Percentiles rank a stretch among this genome's conserved stretches.
Evolutionary conservation across 192 early-diverging fungal genomes (phyloP).

Genomic region (Coemansia erecta): DNA sequence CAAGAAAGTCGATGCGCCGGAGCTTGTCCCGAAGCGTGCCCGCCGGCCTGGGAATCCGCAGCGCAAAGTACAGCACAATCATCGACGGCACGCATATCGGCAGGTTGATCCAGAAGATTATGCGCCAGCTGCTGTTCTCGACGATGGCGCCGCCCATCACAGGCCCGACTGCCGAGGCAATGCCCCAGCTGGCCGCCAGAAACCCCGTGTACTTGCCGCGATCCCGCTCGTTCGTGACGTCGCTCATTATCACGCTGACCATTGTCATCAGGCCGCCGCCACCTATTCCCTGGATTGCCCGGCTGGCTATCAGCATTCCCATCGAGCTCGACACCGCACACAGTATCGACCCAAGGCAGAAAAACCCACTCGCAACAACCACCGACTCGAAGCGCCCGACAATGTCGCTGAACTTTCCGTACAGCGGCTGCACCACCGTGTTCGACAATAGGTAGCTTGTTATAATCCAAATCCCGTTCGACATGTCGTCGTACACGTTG

Average conservation of each 20-base stretch:
- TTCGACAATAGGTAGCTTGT: slow-evolving; percentile 65
- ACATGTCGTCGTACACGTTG: slow-evolving; percentile 56
- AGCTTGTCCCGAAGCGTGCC: slow-evolving; percentile 54
- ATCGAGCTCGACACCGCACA: slow-evolving; percentile 60
- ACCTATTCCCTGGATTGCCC: slow-evolving; percentile 70
- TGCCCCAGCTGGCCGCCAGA: slow-evolving; percentile 56
- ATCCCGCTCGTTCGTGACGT: slow-evolving; percentile 61
- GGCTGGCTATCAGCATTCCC: slow-evolving; percentile 64
- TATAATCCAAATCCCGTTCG: slow-evolving; percentile 78
- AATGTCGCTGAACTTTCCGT: slow-evolving; percentile 80
- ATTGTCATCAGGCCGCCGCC: slow-evolving; percentile 67
- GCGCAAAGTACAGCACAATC: slow-evolving; percentile 43
- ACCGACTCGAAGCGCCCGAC: slow-evolving; percentile 65
- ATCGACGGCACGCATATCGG: slow-evolving; percentile 52
- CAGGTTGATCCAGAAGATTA: slow-evolving; percentile 64
- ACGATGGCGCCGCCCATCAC: slow-evolving; percentile 62
- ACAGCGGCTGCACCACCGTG: slow-evolving; percentile 77
- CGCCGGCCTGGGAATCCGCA: slow-evolving; percentile 38
- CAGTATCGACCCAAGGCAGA: slow-evolving; percentile 58
- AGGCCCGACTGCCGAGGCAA: slow-evolving; percentile 61
- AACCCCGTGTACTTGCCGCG: slow-evolving; percentile 63
- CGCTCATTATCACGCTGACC: slow-evolving; percentile 65
- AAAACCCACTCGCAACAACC: slow-evolving; percentile 52
- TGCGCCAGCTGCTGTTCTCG: slow-evolving; percentile 53
- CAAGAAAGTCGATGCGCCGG: slow-evolving; percentile 65